Evolutionary conservation across 768 basidiomycete species (phyloP).

Genomic region (Hortiboletus campestris): DNA sequence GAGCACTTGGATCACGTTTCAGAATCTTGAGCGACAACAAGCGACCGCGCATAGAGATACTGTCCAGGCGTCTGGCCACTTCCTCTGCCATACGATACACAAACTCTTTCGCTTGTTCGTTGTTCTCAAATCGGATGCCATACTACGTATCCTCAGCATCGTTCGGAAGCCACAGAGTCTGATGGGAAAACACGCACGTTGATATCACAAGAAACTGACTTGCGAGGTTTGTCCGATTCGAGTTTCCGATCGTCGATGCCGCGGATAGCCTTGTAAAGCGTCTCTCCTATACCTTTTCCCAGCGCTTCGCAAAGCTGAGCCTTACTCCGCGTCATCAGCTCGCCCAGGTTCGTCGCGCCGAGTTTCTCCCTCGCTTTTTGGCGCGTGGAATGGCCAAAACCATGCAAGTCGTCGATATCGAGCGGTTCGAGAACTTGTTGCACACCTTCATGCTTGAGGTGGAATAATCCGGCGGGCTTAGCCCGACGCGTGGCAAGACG

Average conservation of each 20-base stretch:
- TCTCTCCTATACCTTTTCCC: conserved; percentile 82
- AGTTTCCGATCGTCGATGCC: conserved; percentile 81
- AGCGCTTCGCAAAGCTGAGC: conserved; percentile 64
- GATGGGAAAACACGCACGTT: conserved; percentile 58
- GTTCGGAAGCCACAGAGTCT: not conserved
- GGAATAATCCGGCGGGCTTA: conserved; percentile 87
- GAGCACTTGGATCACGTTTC: conserved; percentile 82
- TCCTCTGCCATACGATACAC: conserved; percentile 75
- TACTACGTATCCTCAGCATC: conserved; percentile 52
- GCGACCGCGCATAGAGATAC: conserved; percentile 65
- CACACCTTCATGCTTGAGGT: conserved; percentile 58
- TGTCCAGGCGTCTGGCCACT: conserved; percentile 68
- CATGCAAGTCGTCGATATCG: conserved; percentile 79
- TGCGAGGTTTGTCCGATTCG: conserved; percentile 81
- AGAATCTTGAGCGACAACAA: conserved; percentile 85
- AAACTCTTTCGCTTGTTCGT: conserved; percentile 79
- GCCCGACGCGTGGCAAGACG: conserved; percentile 88
- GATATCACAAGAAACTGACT: conserved; percentile 92
- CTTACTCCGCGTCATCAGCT: conserved; percentile 63
- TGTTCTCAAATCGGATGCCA: conserved; percentile 87
- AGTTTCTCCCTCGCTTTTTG: conserved; percentile 82
- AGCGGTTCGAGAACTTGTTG: conserved; percentile 59
- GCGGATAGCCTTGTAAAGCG: conserved; percentile 75
- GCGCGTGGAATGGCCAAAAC: conserved; percentile 75
- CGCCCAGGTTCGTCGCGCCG: conserved; percentile 66